phyloP scores from a whole-genome alignment of 169 alveolate genomes.

The Eimeria mitis region DNA sequence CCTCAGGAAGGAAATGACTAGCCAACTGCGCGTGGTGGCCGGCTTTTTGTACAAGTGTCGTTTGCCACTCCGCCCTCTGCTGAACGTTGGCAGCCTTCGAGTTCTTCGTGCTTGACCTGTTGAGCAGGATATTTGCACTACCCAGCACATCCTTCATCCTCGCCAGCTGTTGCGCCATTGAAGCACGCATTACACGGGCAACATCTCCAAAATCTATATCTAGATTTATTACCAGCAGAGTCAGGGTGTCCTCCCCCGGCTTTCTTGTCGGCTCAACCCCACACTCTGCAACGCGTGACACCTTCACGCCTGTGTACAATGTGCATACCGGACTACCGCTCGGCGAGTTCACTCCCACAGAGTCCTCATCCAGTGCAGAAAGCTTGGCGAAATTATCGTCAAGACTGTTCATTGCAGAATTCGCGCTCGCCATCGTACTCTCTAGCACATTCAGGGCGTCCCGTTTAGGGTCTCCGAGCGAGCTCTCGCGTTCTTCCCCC shows the following conservation, averaged over 20 bases:
- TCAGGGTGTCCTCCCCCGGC: background rate
- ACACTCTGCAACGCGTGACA: constrained; percentile 37
- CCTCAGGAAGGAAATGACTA: constrained; percentile 23
- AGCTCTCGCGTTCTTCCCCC: background rate
- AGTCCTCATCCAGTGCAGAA: background rate
- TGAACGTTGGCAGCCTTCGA: background rate
- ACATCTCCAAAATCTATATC: constrained; percentile 6
- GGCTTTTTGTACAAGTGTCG: background rate
- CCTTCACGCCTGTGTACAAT: constrained; percentile 41
- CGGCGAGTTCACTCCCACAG: background rate
- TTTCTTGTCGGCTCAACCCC: constrained; percentile 18
- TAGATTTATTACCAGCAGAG: constrained; percentile 13
- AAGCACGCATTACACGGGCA: constrained; percentile 51
- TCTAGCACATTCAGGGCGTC: constrained; percentile 5
- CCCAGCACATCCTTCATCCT: background rate
- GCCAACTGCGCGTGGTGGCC: background rate
- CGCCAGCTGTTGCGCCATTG: constrained; percentile 1
- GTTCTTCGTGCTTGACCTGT: background rate
- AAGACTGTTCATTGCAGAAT: background rate
- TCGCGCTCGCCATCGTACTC: background rate
- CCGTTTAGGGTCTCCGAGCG: background rate
- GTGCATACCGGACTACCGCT: constrained; percentile 50
- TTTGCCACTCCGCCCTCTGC: constrained; percentile 25
- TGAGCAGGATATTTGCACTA: background rate
- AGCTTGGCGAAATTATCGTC: background rate